A percentile compares a stretch with the other conserved stretches of the same genome.
Conservation (phyloP, 2,329 filamentous ascomycete genomes). For the Penicillium sp. region DNA sequence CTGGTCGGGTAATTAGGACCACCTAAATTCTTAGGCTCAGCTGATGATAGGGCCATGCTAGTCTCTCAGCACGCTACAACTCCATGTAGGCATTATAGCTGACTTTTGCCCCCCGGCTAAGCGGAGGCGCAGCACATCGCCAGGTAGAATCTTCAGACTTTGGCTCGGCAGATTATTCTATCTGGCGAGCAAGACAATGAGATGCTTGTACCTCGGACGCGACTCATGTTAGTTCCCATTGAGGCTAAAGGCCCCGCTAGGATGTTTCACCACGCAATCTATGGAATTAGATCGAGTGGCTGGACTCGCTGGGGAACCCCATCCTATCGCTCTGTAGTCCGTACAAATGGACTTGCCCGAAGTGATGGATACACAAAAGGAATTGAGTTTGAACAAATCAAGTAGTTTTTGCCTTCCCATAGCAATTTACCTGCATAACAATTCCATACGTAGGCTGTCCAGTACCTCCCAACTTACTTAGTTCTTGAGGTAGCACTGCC, state of each 20-base stretch:
- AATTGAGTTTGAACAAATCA: no score
- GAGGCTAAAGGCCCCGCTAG: background rate
- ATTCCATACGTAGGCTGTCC: no score
- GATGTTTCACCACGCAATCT: background rate
- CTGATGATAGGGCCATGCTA: background rate
- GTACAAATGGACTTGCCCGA: no score
- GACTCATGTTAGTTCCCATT: background rate
- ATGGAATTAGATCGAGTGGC: background rate
- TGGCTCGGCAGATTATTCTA: background rate
- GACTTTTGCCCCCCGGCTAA: background rate
- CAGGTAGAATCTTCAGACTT: no score
- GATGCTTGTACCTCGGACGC: background rate
- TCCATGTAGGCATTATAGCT: no score
- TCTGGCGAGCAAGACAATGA: background rate
- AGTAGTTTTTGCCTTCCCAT: no score
- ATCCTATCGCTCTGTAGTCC: no score
- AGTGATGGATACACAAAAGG: no score
- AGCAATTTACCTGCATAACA: no score
- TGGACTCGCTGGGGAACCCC: background rate
- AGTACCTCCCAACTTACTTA: no score
- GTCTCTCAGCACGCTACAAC: background rate
- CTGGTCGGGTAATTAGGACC: slow-evolving; percentile 8
- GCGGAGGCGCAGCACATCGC: background rate
- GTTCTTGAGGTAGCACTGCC: no score
- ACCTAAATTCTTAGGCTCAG: background rate